These are phyloP conservation scores for Gyrodon lividus DNA, from an alignment of 768 basidiomycete species.

Conservation along the genomic window DNA sequence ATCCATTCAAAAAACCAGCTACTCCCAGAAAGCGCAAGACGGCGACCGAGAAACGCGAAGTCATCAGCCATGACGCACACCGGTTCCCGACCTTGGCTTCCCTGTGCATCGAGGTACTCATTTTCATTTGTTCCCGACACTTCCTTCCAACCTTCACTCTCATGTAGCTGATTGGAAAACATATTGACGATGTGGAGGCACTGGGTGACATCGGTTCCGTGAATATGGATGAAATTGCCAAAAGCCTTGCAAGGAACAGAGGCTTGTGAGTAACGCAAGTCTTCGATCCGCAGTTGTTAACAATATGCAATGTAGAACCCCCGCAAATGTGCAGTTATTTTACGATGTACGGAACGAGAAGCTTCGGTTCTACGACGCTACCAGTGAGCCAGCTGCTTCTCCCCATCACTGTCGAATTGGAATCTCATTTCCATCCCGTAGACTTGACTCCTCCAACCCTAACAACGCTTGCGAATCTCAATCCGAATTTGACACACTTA, in stretches of 20 bases:
- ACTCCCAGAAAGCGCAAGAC: constrained; percentile 60
- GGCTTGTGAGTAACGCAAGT: constrained; percentile 58
- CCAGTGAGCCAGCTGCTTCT: constrained; percentile 55
- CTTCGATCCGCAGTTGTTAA: background rate
- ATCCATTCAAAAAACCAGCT: constrained; percentile 83
- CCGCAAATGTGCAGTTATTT: constrained; percentile 80
- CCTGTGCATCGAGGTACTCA: constrained; percentile 71
- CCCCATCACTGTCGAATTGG: background rate
- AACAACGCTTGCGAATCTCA: constrained; percentile 70
- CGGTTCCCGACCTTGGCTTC: constrained; percentile 71
- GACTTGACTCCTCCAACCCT: constrained; percentile 71
- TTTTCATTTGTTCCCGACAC: background rate
- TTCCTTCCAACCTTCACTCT: background rate
- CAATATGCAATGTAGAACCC: constrained; percentile 47
- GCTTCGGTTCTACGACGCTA: constrained; percentile 84
- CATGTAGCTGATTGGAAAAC: constrained; percentile 70
- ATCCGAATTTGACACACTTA: constrained; percentile 78
- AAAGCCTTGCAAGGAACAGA: constrained; percentile 77
- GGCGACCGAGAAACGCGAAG: constrained; percentile 62
- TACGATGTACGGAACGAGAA: constrained; percentile 68
- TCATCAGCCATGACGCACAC: constrained; percentile 68
- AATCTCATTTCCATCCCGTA: constrained; percentile 30
- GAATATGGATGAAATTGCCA: constrained; percentile 83
- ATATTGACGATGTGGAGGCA: constrained; percentile 87
- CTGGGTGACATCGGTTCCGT: constrained; percentile 83